phyloP scores from a whole-genome alignment of 1,284 basidiomycete species.

The Pseudozyma sp. region DNA sequence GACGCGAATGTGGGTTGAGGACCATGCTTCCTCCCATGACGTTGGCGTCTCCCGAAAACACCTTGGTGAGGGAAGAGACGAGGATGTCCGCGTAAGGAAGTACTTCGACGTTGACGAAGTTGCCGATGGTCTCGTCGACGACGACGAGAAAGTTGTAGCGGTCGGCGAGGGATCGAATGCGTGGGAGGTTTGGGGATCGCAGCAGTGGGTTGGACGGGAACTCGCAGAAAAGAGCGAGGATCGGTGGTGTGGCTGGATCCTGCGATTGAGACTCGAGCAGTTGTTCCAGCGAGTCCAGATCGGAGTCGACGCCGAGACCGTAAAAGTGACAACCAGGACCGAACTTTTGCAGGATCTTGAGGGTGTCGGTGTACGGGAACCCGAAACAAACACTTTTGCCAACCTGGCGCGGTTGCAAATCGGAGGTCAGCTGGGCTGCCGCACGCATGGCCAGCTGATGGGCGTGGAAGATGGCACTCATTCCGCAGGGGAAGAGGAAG shows the following conservation, averaged over 20 bases:
- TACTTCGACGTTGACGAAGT: constrained; percentile 94
- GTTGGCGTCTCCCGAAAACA: constrained; percentile 94
- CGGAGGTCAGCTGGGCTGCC: constrained; percentile 19
- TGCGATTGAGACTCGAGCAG: constrained; percentile 74
- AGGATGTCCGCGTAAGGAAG: constrained; percentile 89
- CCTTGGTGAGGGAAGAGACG: constrained; percentile 92
- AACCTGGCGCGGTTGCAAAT: constrained; percentile 7
- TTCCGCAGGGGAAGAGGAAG: constrained; percentile 86
- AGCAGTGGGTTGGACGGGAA: constrained; percentile 95
- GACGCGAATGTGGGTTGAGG: constrained; percentile 81
- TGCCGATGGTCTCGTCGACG: constrained; percentile 95
- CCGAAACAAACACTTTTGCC: constrained; percentile 71
- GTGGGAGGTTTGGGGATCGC: constrained; percentile 82
- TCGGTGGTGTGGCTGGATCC: constrained; percentile 65
- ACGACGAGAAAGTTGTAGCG: constrained; percentile 88
- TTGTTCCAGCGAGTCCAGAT: constrained; percentile 80
- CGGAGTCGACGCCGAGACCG: constrained; percentile 81
- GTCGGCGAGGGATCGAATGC: constrained; percentile 84
- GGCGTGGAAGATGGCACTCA: constrained; percentile 92
- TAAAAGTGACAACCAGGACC: constrained; percentile 93
- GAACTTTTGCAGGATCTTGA: constrained; percentile 96
- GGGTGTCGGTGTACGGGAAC: constrained; percentile 97
- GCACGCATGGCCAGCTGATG: constrained; percentile 74
- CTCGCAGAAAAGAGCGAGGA: constrained; percentile 76
- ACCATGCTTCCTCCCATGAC: constrained; percentile 86